Conservation (phyloP, 2,329 filamentous ascomycete species). For the Cryphonectria carpinicola region DNA sequence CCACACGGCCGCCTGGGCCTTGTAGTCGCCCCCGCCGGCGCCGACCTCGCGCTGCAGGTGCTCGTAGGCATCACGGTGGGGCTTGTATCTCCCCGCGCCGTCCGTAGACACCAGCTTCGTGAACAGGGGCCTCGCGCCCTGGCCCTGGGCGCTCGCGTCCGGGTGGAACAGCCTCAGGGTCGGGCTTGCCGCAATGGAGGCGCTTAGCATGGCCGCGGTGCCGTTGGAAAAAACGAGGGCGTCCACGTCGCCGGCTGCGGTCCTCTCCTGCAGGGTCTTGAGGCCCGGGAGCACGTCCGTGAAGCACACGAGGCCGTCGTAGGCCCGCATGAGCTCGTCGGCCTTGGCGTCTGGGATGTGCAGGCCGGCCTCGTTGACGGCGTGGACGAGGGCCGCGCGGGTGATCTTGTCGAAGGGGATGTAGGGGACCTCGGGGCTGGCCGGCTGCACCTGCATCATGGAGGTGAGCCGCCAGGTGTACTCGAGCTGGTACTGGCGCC, state of each 20-base stretch:
- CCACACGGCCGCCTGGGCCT: constrained; percentile 54
- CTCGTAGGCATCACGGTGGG: constrained; percentile 63
- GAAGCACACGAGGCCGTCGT: constrained; percentile 57
- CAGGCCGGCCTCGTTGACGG: constrained; percentile 46
- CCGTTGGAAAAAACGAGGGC: constrained; percentile 62
- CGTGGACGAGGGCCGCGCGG: constrained; percentile 13
- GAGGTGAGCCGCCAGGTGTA: constrained; percentile 78
- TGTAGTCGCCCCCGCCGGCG: constrained; percentile 43
- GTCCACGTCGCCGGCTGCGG: constrained; percentile 48
- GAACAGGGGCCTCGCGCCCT: constrained; percentile 45
- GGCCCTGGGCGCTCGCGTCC: background rate
- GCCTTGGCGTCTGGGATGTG: constrained; percentile 17
- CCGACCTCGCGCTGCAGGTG: constrained; percentile 58
- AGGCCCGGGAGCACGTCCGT: constrained; percentile 66
- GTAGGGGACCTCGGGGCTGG: constrained; percentile 43
- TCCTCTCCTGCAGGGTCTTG: constrained; percentile 59
- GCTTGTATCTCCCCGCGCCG: constrained; percentile 65
- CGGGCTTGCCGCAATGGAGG: constrained; percentile 61
- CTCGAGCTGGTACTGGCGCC: constrained; percentile 73
- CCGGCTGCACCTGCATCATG: constrained; percentile 52
- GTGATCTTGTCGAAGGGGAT: constrained; percentile 31
- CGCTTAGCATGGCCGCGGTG: constrained; percentile 55
- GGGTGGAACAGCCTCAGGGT: constrained; percentile 49
- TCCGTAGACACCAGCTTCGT: constrained; percentile 65
- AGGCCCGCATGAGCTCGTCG: constrained; percentile 37